Evolutionary conservation across 371 early-diverging fungal genomes (phyloP).

Genomic region (Gilbertella persicaria): DNA sequence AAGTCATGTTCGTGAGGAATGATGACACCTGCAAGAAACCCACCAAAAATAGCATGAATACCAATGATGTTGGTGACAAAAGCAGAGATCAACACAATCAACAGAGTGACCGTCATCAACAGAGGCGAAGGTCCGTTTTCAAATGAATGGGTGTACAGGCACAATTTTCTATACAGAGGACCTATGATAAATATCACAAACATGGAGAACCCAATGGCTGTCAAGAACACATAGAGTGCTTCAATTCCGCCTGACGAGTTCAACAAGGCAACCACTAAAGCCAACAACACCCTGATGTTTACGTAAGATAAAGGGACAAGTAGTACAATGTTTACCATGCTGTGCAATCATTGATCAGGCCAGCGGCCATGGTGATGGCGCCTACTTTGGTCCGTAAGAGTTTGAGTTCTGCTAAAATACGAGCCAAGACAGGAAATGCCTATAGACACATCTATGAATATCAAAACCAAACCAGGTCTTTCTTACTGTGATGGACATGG

Average conservation of each 20-base stretch:
- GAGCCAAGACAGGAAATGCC: constrained; percentile 92
- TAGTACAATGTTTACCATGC: constrained; percentile 67
- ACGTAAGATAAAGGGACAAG: background rate
- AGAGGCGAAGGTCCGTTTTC: constrained; percentile 64
- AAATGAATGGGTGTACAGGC: constrained; percentile 50
- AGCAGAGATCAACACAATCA: constrained; percentile 65
- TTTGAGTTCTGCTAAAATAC: constrained; percentile 88
- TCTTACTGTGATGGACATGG: constrained; percentile 85
- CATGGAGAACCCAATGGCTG: constrained; percentile 60
- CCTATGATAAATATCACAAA: constrained; percentile 63
- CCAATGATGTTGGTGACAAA: constrained; percentile 89
- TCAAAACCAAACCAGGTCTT: too few relatives aligned
- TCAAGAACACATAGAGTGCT: constrained; percentile 73
- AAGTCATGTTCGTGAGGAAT: constrained; percentile 88
- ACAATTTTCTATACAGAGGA: constrained; percentile 53
- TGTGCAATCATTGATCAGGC: constrained; percentile 84
- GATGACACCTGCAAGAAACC: constrained; percentile 81
- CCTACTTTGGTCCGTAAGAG: constrained; percentile 84
- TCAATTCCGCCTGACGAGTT: constrained; percentile 63
- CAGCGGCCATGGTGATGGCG: constrained; percentile 80
- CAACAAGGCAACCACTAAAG: constrained; percentile 77
- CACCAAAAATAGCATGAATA: constrained; percentile 78
- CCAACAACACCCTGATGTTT: constrained; percentile 61
- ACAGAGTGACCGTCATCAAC: constrained; percentile 68
- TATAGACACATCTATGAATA: constrained; percentile 9